These are phyloP conservation scores for Globisporangium spinosum DNA, from an alignment of 352 stramenopile genomes.

Conservation along the genomic window DNA sequence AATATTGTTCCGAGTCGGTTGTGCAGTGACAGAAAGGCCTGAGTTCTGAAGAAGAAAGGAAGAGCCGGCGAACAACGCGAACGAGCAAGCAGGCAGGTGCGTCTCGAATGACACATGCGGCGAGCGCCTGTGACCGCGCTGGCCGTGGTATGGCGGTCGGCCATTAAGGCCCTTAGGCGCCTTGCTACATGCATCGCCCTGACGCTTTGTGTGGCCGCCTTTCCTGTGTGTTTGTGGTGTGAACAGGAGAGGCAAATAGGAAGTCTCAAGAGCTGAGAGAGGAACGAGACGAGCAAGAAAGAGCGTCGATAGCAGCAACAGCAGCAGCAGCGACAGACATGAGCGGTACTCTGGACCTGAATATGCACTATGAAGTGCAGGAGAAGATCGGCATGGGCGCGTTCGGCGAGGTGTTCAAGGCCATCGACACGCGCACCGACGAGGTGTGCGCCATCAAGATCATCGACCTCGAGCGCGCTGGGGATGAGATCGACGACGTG, in stretches of 20 bases:
- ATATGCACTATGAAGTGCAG: constrained; percentile 67
- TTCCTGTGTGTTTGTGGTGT: neutral
- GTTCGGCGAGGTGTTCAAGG: constrained; percentile 82
- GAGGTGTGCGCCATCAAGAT: constrained; percentile 83
- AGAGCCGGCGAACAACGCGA: neutral
- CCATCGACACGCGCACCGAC: constrained; percentile 59
- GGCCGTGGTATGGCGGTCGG: neutral
- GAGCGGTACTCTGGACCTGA: constrained; percentile 47
- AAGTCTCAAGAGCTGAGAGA: neutral
- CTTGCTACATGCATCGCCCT: neutral
- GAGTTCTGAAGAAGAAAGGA: constrained; percentile 7
- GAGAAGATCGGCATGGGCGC: constrained; percentile 80
- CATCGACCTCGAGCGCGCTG: constrained; percentile 79
- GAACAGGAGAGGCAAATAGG: neutral
- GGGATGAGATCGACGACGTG: constrained; percentile 85
- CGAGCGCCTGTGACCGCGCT: neutral
- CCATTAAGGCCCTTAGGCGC: neutral
- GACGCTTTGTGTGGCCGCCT: neutral
- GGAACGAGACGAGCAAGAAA: neutral
- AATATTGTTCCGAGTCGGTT: neutral
- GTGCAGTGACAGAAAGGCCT: neutral
- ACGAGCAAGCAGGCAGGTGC: constrained; percentile 8
- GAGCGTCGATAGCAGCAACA: neutral
- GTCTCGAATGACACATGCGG: neutral
- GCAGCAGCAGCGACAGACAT: constrained; percentile 23